These are phyloP conservation scores for Colletotrichum abscissum DNA, from an alignment of 2,329 filamentous ascomycete genomes.

Conservation along the genomic window DNA sequence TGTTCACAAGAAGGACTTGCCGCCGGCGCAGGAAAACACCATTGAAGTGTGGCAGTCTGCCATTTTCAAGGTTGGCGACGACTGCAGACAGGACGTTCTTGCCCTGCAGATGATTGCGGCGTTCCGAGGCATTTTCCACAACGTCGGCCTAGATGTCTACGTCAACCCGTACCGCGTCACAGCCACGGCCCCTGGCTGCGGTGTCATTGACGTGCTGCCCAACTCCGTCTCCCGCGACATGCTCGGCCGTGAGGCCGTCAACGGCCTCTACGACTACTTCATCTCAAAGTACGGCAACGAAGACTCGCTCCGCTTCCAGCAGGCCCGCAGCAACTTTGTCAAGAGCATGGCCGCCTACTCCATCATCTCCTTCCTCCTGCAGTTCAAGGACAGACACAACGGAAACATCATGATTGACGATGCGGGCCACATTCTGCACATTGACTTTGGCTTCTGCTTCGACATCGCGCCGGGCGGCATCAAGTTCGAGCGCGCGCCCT, in stretches of 20 bases:
- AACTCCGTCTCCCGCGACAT: slow-evolving; percentile 99
- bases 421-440: slow-evolving; percentile 95
- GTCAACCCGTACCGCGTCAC: slow-evolving; percentile 98
- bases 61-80: slow-evolving; percentile 99
- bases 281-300: slow-evolving; percentile 97
- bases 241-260: slow-evolving; percentile 97
- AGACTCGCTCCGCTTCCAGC: slow-evolving; percentile 93
- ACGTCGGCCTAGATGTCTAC: slow-evolving; percentile 93
- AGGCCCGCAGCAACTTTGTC: slow-evolving; percentile 96
- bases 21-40: slow-evolving; percentile 60
- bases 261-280: slow-evolving; percentile 98
- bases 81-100: slow-evolving; percentile 96
- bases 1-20: slow-evolving; percentile 49
- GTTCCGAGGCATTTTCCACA: slow-evolving; percentile 97
- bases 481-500: slow-evolving; percentile 96
- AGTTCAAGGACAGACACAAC: slow-evolving; percentile 99
- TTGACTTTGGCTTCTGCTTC: slow-evolving; percentile 99
- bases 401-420: slow-evolving; percentile 99
- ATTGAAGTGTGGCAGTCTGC: slow-evolving; percentile 99
- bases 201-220: slow-evolving; percentile 96
- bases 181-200: slow-evolving; percentile 95
- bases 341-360: slow-evolving; percentile 99
- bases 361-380: slow-evolving; percentile 93
- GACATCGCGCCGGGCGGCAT: slow-evolving; percentile 98
- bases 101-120: slow-evolving; percentile 98